Evolutionary conservation across 2,329 filamentous ascomycete genomes (phyloP).

Genomic region (Grosmannia serpens): DNA sequence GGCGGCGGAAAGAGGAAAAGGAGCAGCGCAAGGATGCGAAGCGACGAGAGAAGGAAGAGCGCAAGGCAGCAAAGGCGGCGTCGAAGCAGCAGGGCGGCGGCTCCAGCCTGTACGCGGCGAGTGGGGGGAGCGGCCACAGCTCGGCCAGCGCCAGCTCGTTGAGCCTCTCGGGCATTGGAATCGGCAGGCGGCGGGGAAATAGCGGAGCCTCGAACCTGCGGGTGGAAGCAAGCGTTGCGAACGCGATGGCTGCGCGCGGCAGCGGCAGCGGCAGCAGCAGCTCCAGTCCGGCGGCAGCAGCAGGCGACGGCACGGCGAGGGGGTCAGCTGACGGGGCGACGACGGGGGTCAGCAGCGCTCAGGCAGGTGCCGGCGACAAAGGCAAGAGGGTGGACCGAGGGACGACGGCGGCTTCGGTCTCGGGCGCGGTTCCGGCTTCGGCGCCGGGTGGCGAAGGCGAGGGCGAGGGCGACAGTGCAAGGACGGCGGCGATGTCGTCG

Average conservation of each 20-base stretch:
- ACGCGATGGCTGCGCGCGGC: slow-evolving; percentile 25
- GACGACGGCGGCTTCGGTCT: slow-evolving; percentile 11
- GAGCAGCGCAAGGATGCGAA: slow-evolving; percentile 73
- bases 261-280: slow-evolving; percentile 15
- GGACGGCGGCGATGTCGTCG: slow-evolving; percentile 14
- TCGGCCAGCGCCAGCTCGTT: slow-evolving; percentile 53
- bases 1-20: slow-evolving; percentile 76
- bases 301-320: neutral
- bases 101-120: slow-evolving; percentile 29
- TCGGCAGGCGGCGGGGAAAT: slow-evolving; percentile 45
- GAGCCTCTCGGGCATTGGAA: slow-evolving; percentile 46
- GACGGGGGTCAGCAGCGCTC: neutral
- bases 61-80: slow-evolving; percentile 61
- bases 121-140: slow-evolving; percentile 26
- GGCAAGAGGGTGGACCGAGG: slow-evolving; percentile 58
- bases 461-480: neutral
- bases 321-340: slow-evolving; percentile 15
- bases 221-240: slow-evolving; percentile 41
- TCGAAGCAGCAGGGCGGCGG: slow-evolving; percentile 27
- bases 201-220: slow-evolving; percentile 48
- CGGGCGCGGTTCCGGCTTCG: slow-evolving; percentile 9
- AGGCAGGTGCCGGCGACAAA: slow-evolving; percentile 28
- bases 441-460: slow-evolving; percentile 16
- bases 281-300: slow-evolving; percentile 3
- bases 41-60: slow-evolving; percentile 72